Percentiles rank a stretch among this genome's conserved stretches.
Conservation (phyloP, 2,329 filamentous ascomycete genomes). For the Exserohilum turcica region DNA sequence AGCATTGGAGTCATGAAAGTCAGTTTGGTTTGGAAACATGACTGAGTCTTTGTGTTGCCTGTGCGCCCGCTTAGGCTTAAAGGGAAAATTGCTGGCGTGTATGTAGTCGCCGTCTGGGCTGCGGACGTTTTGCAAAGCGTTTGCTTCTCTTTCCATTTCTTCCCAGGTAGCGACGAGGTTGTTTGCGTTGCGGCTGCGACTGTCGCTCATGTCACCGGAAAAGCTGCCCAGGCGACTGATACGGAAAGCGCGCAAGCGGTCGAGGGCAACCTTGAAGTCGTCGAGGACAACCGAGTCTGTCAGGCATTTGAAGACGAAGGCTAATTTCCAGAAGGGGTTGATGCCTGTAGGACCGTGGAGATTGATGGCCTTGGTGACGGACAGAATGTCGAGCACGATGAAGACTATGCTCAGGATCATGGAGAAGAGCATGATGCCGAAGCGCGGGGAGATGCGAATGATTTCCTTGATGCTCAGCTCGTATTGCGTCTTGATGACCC, state of each 20-base stretch:
- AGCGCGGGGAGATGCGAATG: slow-evolving; percentile 65
- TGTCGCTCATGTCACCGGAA: slow-evolving; percentile 43
- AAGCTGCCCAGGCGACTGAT: slow-evolving; percentile 49
- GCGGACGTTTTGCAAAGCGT: slow-evolving; percentile 27
- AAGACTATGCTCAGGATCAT: slow-evolving; percentile 67
- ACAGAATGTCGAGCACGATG: slow-evolving; percentile 65
- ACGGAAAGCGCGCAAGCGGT: slow-evolving; percentile 53
- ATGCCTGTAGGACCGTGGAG: slow-evolving; percentile 57
- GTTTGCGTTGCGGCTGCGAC: slow-evolving; percentile 37
- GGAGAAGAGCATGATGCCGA: slow-evolving; percentile 64
- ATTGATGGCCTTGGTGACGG: slow-evolving; percentile 59
- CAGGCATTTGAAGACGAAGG: slow-evolving; percentile 69
- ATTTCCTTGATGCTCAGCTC: slow-evolving; percentile 63
- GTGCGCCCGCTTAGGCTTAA: slow-evolving; percentile 26
- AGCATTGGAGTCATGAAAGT: slow-evolving; percentile 16
- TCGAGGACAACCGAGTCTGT: slow-evolving; percentile 70
- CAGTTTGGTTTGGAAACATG: slow-evolving; percentile 25
- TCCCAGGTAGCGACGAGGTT: slow-evolving; percentile 43
- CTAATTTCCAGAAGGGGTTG: slow-evolving; percentile 69
- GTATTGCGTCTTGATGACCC: slow-evolving; percentile 67
- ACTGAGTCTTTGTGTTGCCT: slow-evolving; percentile 35
- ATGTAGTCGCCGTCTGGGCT: slow-evolving; percentile 43
- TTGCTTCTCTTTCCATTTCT: slow-evolving; percentile 39
- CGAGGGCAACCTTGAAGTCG: slow-evolving; percentile 67
- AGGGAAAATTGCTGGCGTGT: slow-evolving; percentile 36